A percentile compares a stretch with the other conserved stretches of the same genome.
Conservation (phyloP, 306 rosid species). For the Vachellia collinsii region DNA sequence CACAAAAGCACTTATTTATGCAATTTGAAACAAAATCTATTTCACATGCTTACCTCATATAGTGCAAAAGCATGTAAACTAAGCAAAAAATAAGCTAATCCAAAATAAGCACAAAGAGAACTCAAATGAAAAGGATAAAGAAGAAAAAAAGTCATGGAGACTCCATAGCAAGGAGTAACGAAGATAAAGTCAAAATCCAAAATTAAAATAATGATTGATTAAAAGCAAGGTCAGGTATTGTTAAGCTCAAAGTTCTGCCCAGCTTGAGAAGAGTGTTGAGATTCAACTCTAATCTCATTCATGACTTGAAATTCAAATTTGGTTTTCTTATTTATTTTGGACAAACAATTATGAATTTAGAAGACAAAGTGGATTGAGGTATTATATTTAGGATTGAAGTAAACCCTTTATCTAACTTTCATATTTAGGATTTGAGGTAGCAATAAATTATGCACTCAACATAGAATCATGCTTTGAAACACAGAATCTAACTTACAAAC, state of each 20-base stretch:
- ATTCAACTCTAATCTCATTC: background rate
- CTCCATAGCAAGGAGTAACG: background rate
- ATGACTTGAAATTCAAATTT: background rate
- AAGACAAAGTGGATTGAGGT: no score
- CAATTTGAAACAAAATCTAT: no score
- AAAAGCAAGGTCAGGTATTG: background rate
- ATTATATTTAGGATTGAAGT: no score
- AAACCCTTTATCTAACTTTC: no score
- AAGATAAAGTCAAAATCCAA: background rate
- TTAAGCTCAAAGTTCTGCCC: background rate
- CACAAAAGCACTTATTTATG: no score
- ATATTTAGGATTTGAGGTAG: no score
- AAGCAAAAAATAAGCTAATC: no score
- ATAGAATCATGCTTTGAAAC: constrained; percentile 16
- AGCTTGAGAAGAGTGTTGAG: background rate
- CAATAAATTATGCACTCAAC: constrained; percentile 13
- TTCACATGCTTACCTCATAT: no score
- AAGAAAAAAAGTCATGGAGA: background rate
- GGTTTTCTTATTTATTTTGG: background rate
- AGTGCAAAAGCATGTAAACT: no score
- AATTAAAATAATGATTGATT: background rate
- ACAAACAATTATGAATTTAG: no score
- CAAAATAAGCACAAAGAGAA: background rate
- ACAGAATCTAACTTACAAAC: constrained; percentile 63
- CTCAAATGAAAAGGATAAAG: background rate